Evolutionary conservation across 2,329 filamentous ascomycete genomes (phyloP).

Genomic region (Fusarium drepaniforme): DNA sequence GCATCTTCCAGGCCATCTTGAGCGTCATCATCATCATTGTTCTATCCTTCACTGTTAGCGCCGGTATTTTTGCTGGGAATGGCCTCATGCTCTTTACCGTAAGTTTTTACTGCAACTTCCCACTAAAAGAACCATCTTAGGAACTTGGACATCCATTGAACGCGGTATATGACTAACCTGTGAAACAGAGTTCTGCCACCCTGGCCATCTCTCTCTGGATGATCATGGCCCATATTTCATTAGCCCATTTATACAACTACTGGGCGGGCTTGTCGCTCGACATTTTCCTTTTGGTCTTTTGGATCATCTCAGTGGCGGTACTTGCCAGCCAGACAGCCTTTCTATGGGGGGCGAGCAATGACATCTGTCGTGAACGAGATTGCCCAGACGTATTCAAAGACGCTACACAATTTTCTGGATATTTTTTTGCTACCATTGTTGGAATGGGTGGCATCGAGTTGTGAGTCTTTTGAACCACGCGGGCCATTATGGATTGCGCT

Average conservation of each 20-base stretch:
- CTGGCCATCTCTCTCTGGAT: constrained; percentile 61
- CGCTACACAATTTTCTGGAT: constrained; percentile 40
- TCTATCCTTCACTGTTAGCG: constrained; percentile 56
- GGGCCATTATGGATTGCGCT: accelerated
- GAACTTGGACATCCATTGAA: constrained; percentile 6
- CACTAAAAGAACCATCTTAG: neutral
- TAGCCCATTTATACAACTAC: constrained; percentile 62
- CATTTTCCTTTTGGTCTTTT: constrained; percentile 64
- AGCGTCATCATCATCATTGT: constrained; percentile 61
- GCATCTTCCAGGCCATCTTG: constrained; percentile 60
- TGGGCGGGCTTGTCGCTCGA: constrained; percentile 66
- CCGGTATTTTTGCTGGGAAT: constrained; percentile 52
- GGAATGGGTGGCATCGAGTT: constrained; percentile 58
- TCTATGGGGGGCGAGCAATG: constrained; percentile 30
- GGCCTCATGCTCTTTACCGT: constrained; percentile 55
- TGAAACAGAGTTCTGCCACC: constrained; percentile 54
- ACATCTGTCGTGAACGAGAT: constrained; percentile 42
- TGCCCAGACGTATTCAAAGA: constrained; percentile 26
- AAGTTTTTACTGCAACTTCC: constrained; percentile 9
- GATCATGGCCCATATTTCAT: constrained; percentile 56
- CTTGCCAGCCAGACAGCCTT: constrained; percentile 51
- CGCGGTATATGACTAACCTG: neutral
- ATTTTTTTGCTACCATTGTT: constrained; percentile 49
- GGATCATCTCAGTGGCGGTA: constrained; percentile 60
- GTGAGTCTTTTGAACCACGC: constrained; percentile 48